Evolutionary conservation across 129 eudicot species (phyloP).

Genomic region (Flaveria robusta): DNA sequence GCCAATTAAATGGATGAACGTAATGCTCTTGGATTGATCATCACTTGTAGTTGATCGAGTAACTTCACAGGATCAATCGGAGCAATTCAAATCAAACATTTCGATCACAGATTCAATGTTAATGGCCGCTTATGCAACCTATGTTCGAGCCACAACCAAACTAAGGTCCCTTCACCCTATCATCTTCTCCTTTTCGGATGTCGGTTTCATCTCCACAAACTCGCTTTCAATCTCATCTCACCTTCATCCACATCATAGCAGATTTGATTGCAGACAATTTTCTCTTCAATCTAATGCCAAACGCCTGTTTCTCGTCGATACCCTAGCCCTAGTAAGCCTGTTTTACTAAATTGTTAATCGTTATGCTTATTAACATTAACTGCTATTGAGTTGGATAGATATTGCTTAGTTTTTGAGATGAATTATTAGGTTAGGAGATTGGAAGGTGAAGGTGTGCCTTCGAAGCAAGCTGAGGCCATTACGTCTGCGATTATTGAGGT

Average conservation of each 20-base stretch:
- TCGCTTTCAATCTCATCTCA: not conserved
- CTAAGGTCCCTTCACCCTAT: conserved; percentile 41
- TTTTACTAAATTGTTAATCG: not conserved
- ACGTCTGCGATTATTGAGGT: conserved; percentile 77
- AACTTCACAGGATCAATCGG: no score
- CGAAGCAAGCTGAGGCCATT: conserved; percentile 89
- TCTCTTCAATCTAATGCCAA: conserved; percentile 64
- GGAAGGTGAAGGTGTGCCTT: conserved; percentile 84
- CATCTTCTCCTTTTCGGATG: conserved; percentile 4
- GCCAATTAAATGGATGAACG: not conserved
- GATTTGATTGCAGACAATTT: conserved; percentile 39
- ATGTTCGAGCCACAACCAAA: conserved; percentile 45
- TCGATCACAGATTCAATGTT: not conserved
- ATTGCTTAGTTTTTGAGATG: not conserved
- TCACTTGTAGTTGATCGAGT: no score
- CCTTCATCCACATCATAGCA: conserved; percentile 15
- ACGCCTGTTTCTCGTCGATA: conserved; percentile 82
- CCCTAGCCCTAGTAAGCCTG: conserved; percentile 74
- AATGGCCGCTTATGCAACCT: conserved; percentile 79
- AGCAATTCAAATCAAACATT: not conserved
- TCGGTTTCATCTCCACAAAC: not conserved
- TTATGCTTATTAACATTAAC: not conserved
- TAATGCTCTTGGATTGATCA: no score
- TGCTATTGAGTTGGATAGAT: not conserved
- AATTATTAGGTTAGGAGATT: conserved; percentile 72